Base-by-base conservation (phyloP, 306 rosid species). In the Ammopiptanthus mongolicus region DNA sequence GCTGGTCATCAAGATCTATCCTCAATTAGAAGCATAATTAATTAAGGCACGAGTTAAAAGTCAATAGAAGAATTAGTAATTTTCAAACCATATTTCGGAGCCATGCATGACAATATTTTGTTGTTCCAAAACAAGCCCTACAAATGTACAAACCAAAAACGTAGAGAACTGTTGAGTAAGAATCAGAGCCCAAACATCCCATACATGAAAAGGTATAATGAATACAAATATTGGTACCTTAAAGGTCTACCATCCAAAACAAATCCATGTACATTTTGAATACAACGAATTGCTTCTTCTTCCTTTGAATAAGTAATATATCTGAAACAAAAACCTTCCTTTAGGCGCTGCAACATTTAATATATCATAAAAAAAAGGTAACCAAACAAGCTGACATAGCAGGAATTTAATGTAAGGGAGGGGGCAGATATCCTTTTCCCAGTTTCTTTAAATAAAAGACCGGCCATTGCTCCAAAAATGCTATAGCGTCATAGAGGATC, bases 41-140 rank as follows among this genome's bases (percentile, higher is more conserved):
- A 73, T 48, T 21, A 75, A 82, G 73, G 41, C 41, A 29, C 36
- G 71, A 42, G 14, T 8, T 12, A 58, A 55, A 77, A 69, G 48
- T 69, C 17, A 3, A 73, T 17, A 50, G 15, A 51, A 23, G 61
- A 11, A 10, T 13, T 3, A 68, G 34, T 70, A 82, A 68, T n/a
- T 69, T 61, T 5, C 92, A 79, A 90, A 96, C 99, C 98, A 84
- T 85, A 76, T 84, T 96, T 73, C 99, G 90, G 46, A 96, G 89
- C 99, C 99, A 96, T 34, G 99, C 99, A 88, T 96, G 99, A 81
- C 99, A 96, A 80, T 96, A 96, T 78, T 96, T 96, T 42, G 99
- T 96, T 69, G 99, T 96, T 76, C 99, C 99, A 79, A 96, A 96
- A 82, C 97, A 96, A 74, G 99, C 98, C 96, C 99, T 96, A 82